Evolutionary conservation across 1,284 basidiomycete species (phyloP), one percentile per base, ranked within the genome.

Genomic region (Cutaneotrichosporon mucoides): DNA sequence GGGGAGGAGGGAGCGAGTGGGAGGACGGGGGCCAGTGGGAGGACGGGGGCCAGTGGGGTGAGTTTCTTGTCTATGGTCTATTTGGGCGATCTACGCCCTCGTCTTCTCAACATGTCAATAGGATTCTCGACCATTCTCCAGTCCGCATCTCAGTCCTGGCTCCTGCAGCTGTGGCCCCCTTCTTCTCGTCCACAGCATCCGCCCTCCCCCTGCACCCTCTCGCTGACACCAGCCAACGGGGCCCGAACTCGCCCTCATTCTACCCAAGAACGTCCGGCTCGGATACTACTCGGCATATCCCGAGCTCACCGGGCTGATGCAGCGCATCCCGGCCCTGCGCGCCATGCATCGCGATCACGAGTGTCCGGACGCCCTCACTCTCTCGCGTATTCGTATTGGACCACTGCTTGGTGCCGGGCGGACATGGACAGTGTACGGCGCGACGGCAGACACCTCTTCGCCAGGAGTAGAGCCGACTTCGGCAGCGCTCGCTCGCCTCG

Each of bases 381-480:
- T 48, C 6, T 35, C 46, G 46, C 46, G 46, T n/a, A 13, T 48
- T 6, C 46, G 46, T 9, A 13, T 51, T 16, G 49, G 49, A 2
- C 49, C 49, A 10, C 49, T 51, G 3, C 49, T 51, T 1, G 49
- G 49, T 4, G 49, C 49, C 11, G 49, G 49, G 2, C 37, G 49
- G 11, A 51, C 49, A 13, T 51, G 49, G 49, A 51, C 49, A 6
- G 49, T 51, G 3, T 51, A 51, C 49, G 49, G 49, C 38, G 49
- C 49, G 11, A 40, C n/a, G 24, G 44, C 44, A 7, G 44, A 24
- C 44, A 15, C 24, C 44, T 5, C 6, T 46, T 6, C 15, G 15
- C n/a, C n/a, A 24, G 6, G 44, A 33, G 24, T 12, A 12, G 38
- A 40, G 38, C 38, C 38, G 12, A 40, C 38, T 9, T 40, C 38